A percentile compares a stretch with the other conserved stretches of the same genome.
These are phyloP conservation scores for Talaromyces sp. DNA, from an alignment of 2,329 filamentous ascomycete genomes.

Conservation along the genomic window DNA sequence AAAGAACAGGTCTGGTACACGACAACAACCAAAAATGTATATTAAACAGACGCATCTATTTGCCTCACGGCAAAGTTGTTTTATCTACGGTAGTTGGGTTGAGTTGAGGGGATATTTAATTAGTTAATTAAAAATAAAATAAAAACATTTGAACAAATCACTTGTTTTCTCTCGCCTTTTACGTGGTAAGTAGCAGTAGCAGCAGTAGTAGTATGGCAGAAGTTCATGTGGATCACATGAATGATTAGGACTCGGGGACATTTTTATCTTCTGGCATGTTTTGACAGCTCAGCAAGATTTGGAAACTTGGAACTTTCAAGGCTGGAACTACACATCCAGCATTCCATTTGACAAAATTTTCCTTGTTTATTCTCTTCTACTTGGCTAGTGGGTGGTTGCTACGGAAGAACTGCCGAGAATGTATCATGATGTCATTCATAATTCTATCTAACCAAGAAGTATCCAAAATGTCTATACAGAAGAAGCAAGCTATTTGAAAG, in stretches of 20 bases:
- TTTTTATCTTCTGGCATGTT: not conserved
- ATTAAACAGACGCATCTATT: not conserved
- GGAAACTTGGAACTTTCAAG: too few species aligned
- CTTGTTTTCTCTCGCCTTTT: not conserved
- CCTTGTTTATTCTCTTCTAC: not conserved
- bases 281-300: not conserved
- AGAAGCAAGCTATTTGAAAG: not conserved
- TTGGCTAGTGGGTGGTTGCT: not conserved
- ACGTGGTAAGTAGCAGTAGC: too few species aligned
- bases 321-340: too few species aligned
- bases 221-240: too few species aligned
- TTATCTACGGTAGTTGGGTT: not conserved
- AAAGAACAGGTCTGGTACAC: not conserved
- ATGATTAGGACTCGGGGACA: not conserved
- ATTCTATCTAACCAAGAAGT: not conserved
- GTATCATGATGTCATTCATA: not conserved
- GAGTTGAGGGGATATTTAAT: not conserved
- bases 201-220: too few species aligned
- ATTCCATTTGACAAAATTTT: not conserved
- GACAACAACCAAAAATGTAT: not conserved
- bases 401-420: not conserved
- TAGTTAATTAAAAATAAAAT: not conserved
- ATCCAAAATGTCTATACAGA: not conserved
- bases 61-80: not conserved
- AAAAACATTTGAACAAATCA: not conserved